A percentile compares a stretch with the other conserved stretches of the same genome.
Evolutionary conservation across 495 filamentous ascomycete species (phyloP).

Genomic region (Aspergillus cristatus): DNA sequence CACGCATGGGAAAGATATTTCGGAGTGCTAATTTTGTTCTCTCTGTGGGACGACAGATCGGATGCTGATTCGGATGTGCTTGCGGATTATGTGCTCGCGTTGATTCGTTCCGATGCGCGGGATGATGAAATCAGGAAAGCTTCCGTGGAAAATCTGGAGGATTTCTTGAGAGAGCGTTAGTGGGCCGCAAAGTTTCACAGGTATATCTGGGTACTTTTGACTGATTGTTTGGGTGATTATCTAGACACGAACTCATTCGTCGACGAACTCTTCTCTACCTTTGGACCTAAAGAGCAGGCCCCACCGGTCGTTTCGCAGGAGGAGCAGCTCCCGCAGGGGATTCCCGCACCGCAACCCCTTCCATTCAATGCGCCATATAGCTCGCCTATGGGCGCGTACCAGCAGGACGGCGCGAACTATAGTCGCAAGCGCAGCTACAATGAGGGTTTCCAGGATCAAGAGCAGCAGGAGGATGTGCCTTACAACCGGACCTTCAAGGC

Average conservation of each 20-base stretch:
- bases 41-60: constrained; percentile 57
- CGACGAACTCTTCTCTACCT: constrained; percentile 67
- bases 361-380: constrained; percentile 27
- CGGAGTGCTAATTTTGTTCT: background rate
- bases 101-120: constrained; percentile 71
- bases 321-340: constrained; percentile 46
- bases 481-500: constrained; percentile 62
- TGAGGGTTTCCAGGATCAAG: constrained; percentile 47
- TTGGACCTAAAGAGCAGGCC: constrained; percentile 47
- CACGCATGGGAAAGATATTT: no score
- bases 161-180: constrained; percentile 79
- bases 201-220: constrained; percentile 1
- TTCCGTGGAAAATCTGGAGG: constrained; percentile 70
- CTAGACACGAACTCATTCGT: constrained; percentile 69
- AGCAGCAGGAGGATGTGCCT: constrained; percentile 30
- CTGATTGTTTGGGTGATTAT: constrained; percentile 7
- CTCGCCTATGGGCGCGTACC: constrained; percentile 8
- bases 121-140: constrained; percentile 62
- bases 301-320: constrained; percentile 18
- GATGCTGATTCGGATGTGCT: constrained; percentile 94
- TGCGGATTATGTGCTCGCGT: constrained; percentile 90
- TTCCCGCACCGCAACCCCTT: constrained; percentile 12
- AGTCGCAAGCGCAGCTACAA: constrained; percentile 50
- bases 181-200: constrained; percentile 3
- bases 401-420: constrained; percentile 8